Conservation (phyloP, 345 rosid genomes). For the Eucalyptus erythrocorys region DNA sequence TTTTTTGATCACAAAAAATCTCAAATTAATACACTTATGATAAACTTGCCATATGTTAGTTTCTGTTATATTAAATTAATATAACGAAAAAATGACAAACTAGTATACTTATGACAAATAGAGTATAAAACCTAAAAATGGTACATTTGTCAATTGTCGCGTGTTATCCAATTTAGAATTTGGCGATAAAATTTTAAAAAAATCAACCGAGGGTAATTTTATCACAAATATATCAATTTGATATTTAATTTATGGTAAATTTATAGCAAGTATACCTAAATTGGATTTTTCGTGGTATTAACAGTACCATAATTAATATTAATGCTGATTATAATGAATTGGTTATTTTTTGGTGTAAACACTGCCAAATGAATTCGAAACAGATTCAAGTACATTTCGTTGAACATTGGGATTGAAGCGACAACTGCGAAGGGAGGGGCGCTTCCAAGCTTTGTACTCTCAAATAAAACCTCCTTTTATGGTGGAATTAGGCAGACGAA, state of each 20-base stretch:
- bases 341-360: not conserved
- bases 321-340: not conserved
- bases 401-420: not conserved
- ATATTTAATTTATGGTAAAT: no score
- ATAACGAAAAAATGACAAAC: fast-evolving
- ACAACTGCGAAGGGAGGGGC: not conserved
- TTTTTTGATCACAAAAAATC: no score
- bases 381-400: not conserved
- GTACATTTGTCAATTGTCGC: fast-evolving
- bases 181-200: fast-evolving
- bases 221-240: no score
- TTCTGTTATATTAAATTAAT: fast-evolving
- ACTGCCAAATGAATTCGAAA: not conserved
- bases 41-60: fast-evolving
- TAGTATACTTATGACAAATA: no score
- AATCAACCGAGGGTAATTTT: fast-evolving
- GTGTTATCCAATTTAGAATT: fast-evolving
- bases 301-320: no score
- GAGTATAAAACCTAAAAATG: no score
- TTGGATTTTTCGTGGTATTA: no score
- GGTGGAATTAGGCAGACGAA: not conserved
- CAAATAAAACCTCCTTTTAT: not conserved
- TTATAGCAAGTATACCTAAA: fast-evolving
- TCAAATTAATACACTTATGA: fast-evolving
- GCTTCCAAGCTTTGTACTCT: not conserved